Percentiles rank a stretch among this genome's conserved stretches.
Evolutionary conservation across 371 early-diverging fungal genomes (phyloP).

Genomic region (Mucor mucedo): DNA sequence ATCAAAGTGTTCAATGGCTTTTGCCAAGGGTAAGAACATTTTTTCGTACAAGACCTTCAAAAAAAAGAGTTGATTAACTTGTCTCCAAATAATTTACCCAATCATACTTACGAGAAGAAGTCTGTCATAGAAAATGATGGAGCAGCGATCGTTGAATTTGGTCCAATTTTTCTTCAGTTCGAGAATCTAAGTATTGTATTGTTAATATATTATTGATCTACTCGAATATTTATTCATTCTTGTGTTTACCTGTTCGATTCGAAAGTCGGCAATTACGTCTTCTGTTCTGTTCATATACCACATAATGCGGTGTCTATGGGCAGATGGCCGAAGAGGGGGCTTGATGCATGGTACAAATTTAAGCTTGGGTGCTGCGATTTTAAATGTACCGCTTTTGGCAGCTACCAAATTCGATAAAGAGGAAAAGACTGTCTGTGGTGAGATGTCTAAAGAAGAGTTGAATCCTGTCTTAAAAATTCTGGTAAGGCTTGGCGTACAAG

Average conservation of each 20-base stretch:
- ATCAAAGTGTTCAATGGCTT: no score
- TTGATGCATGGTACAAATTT: conserved; percentile 16
- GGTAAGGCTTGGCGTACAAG: no score
- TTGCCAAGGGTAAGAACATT: no score
- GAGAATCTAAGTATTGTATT: conserved; percentile 7
- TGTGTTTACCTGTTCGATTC: conserved; percentile 25
- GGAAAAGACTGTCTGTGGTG: not conserved
- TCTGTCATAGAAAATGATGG: conserved; percentile 22
- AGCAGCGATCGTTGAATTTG: conserved; percentile 21
- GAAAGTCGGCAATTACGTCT: conserved; percentile 24
- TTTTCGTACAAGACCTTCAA: no score
- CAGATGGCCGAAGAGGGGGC: conserved; percentile 17
- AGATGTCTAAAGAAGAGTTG: no score
- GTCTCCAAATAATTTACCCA: no score
- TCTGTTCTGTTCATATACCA: conserved; percentile 25
- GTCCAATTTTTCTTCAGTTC: conserved; percentile 22
- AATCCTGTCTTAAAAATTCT: no score
- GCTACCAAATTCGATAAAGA: not conserved
- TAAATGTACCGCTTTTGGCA: not conserved
- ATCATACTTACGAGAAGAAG: conserved; percentile 12
- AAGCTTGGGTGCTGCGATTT: not conserved
- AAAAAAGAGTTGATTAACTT: no score
- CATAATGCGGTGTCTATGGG: conserved; percentile 14
- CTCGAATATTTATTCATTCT: not conserved
- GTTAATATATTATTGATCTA: no score